Evolutionary conservation across 2,329 filamentous ascomycete species (phyloP).

Genomic region (Colletotrichum lindemuthianum): DNA sequence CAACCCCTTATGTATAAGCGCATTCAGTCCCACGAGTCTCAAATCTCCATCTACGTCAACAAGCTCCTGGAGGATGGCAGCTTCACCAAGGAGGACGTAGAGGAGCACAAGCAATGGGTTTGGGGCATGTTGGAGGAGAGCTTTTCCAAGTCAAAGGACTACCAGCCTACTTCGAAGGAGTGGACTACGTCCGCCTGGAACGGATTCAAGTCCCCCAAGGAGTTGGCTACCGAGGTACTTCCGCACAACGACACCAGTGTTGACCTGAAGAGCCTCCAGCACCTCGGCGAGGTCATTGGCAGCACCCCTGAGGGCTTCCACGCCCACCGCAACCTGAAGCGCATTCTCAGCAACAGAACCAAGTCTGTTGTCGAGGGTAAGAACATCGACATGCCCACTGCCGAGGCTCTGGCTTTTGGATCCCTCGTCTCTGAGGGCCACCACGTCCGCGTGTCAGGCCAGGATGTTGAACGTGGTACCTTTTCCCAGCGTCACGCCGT

Average conservation of each 20-base stretch:
- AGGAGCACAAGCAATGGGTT: constrained; percentile 99
- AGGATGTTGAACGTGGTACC: constrained; percentile 99
- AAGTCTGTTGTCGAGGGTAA: constrained; percentile 93
- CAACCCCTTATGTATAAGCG: constrained; percentile 99
- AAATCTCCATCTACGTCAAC: constrained; percentile 91
- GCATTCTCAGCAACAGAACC: constrained; percentile 87
- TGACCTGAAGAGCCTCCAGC: constrained; percentile 75
- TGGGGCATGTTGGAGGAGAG: constrained; percentile 99
- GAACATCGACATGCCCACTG: constrained; percentile 97
- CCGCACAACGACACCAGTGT: constrained; percentile 91
- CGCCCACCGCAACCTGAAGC: constrained; percentile 95
- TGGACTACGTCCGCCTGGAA: constrained; percentile 99
- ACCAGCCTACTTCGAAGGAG: constrained; percentile 94
- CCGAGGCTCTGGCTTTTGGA: constrained; percentile 94
- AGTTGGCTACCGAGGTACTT: constrained; percentile 92
- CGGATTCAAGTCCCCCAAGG: constrained; percentile 98
- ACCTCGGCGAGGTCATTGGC: constrained; percentile 85
- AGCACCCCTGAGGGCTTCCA: constrained; percentile 85
- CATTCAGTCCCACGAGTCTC: constrained; percentile 83
- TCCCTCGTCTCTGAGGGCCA: constrained; percentile 91
- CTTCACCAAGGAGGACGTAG: constrained; percentile 96
- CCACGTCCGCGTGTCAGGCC: constrained; percentile 96
- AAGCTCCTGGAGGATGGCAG: constrained; percentile 92
- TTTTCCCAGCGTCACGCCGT: constrained; percentile 98
- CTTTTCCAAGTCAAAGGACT: constrained; percentile 97